These are phyloP conservation scores for Trapa incisa DNA, from an alignment of 345 rosid genomes.

Conservation along the genomic window DNA sequence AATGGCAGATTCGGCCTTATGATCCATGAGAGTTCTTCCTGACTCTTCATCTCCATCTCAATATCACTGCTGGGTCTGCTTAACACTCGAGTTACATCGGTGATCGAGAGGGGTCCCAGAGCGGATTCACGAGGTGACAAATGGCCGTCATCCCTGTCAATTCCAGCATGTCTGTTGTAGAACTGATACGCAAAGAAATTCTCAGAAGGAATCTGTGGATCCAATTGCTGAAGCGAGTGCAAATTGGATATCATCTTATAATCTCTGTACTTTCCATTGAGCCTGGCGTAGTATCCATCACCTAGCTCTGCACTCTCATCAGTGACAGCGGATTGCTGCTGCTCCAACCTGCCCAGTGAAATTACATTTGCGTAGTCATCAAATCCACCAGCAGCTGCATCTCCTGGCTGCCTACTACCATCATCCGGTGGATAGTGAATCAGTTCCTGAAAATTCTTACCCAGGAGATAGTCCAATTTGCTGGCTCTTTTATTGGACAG, in stretches of 20 bases:
- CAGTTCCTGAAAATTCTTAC: constrained; percentile 1
- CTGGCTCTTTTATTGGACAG: constrained; percentile 6
- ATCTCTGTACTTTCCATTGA: neutral
- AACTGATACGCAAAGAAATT: constrained; percentile 9
- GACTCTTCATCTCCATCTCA: constrained; percentile 1
- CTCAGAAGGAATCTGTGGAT: constrained; percentile 10
- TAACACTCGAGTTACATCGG: constrained; percentile 13
- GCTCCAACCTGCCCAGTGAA: neutral
- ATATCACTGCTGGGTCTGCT: constrained; percentile 8
- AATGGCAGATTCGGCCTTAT: neutral
- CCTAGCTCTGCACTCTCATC: constrained; percentile 6
- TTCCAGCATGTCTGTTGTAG: constrained; percentile 1
- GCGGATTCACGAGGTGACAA: constrained; percentile 1
- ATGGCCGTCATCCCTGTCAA: constrained; percentile 5
- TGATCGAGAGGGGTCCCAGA: constrained; percentile 11
- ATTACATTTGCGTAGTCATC: neutral
- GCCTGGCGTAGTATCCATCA: constrained; percentile 4
- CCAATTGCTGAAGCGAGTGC: neutral
- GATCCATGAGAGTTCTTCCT: neutral
- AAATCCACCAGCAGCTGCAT: neutral
- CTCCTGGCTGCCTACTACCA: neutral
- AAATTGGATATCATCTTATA: constrained; percentile 8
- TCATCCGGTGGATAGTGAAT: neutral
- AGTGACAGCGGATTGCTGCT: neutral
- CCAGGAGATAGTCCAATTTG: constrained; percentile 1